Base-by-base conservation (phyloP, 139 green algal genomes). In the Tetraselmis striata region DNA sequence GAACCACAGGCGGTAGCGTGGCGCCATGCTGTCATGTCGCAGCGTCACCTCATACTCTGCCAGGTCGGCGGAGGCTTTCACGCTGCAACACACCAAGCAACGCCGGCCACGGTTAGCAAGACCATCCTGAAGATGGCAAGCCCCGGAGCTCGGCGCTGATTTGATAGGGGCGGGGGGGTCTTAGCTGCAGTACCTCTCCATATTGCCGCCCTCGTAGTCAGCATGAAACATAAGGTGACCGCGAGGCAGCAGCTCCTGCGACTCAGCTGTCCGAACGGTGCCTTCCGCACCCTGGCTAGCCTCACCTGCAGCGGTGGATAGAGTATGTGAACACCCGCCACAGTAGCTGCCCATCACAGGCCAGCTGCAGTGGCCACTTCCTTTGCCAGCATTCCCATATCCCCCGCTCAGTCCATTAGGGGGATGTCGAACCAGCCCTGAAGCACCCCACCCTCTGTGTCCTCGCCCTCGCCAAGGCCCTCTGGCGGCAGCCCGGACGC, bases 1-100 rank as follows among this genome's bases (percentile, higher is more conserved):
- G 80, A 92, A 92, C 88, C 88, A 92, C 76, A 88, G 81, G 2
- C 88, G 77, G 78, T 89, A 86, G 75, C 79, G 81, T 30, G 45
- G 81, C 22, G 83, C 85, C 28, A 77, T 28, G 0, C 80, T 81
- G 83, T 89, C 86, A 32, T 83, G 77, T 0, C 78, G 59, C 23
- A 89, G 31, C 30, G 29, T 85, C 30, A 89, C 75, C 83, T 89
- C 86, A 29, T 84, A 87, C 78, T 87, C 86, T 23, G 59, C 26
- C 5, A 77, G 77, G 59, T 84, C 79, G 22, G 87, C 80, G 0
- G 78, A 81, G 29, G 31, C 27, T 2, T 31, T 30, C 22, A 78
- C 85, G 28, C 27, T 30, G 1, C n/a, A 18, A 67, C 45, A 67
- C 45, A 67, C 45, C 45, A 67, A 67, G 11, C n/a, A n/a, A n/a